Conservation (phyloP, 768 basidiomycete genomes). For the Tylopilus sp. region DNA sequence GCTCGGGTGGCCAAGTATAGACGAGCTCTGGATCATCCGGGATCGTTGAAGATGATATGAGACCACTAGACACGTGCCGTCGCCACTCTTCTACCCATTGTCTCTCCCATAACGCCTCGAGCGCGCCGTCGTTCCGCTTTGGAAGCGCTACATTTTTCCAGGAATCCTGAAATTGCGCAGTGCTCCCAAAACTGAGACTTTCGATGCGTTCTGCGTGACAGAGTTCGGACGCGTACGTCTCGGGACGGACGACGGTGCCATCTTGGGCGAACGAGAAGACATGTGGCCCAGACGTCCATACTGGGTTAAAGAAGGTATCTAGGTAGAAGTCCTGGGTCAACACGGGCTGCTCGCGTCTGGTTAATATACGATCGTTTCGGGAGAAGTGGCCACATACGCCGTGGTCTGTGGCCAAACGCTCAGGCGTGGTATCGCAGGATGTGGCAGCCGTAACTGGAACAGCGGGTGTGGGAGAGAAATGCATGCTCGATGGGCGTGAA, state of each 20-base stretch:
- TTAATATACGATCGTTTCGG: background rate
- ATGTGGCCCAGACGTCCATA: slow-evolving; percentile 28
- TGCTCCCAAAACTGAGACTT: background rate
- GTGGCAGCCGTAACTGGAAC: background rate
- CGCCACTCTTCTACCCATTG: background rate
- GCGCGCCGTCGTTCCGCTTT: slow-evolving; percentile 15
- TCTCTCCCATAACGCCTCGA: background rate
- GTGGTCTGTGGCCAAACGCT: background rate
- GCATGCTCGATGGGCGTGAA: background rate
- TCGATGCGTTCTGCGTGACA: background rate
- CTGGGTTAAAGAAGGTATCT: slow-evolving; percentile 40
- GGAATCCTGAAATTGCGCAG: background rate
- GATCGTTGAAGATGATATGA: too few species aligned
- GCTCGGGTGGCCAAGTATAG: background rate
- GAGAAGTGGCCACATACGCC: background rate
- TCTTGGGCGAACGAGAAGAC: slow-evolving; percentile 11
- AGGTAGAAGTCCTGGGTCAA: slow-evolving; percentile 42
- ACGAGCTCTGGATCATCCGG: background rate
- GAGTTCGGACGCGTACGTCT: background rate
- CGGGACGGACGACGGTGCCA: slow-evolving; percentile 8
- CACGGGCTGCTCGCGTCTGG: background rate
- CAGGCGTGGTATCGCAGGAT: background rate
- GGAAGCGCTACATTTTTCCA: slow-evolving; percentile 10
- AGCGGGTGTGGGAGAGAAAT: background rate
- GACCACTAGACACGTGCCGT: background rate